Conservation (phyloP, 495 filamentous ascomycete genomes). For the Aspergillus sparsus region DNA sequence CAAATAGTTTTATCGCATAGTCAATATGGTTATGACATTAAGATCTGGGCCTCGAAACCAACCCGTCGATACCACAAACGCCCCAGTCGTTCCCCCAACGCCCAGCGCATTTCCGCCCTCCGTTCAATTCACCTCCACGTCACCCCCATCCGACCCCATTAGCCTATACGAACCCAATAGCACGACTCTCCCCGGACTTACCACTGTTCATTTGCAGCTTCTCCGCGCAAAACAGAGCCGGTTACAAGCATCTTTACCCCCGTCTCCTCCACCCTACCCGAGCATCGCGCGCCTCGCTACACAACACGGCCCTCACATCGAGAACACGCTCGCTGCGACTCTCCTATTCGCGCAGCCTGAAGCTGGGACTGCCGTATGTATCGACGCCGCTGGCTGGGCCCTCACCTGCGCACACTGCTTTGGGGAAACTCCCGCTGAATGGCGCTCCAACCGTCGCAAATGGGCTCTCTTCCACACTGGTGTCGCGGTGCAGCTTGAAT, state of each 20-base stretch:
- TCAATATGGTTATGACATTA: too few species aligned
- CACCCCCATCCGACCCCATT: background rate
- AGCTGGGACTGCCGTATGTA: conserved; percentile 13
- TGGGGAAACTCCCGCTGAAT: conserved; percentile 7
- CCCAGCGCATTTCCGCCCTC: background rate
- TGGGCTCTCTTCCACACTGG: conserved; percentile 9
- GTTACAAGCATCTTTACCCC: background rate
- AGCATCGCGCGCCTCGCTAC: background rate
- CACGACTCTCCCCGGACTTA: background rate
- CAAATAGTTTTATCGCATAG: too few species aligned
- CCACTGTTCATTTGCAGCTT: background rate
- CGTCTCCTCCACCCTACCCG: too few species aligned
- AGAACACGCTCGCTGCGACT: conserved; percentile 5
- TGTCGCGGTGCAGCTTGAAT: conserved; percentile 7
- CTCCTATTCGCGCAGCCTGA: conserved; percentile 12
- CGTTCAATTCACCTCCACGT: background rate
- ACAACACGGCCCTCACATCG: background rate
- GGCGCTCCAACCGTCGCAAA: conserved; percentile 2
- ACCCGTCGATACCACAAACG: too few species aligned
- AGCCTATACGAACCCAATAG: background rate
- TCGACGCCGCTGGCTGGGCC: conserved; percentile 3
- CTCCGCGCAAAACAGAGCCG: conserved; percentile 10
- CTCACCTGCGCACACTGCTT: conserved; percentile 17
- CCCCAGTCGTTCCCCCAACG: too few species aligned
- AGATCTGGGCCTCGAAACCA: too few species aligned